Evolutionary conservation across 1,139 yeast species (phyloP), one percentile per base, ranked within the genome.

Genomic region (Candida mesenterica): DNA sequence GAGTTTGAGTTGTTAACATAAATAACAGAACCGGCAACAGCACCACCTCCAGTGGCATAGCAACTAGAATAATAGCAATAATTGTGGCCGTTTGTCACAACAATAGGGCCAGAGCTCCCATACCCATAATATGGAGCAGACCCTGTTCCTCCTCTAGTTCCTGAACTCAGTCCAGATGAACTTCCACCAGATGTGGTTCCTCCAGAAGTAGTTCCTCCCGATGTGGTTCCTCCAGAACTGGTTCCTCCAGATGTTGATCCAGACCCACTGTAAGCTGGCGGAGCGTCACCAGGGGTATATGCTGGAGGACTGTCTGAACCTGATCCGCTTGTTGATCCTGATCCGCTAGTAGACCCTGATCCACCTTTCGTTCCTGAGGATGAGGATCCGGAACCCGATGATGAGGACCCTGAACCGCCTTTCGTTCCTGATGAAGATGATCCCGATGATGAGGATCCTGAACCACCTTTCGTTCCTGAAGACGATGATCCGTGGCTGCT

Each of bases 41-140:
- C 26, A 24, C 12, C 26, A 24, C 26, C 26, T 5, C 12, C 26
- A n/a, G n/a, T n/a, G n/a, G n/a, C n/a, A n/a, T n/a, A 24, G 26
- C 26, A 24, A 24, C 12, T 6, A 5, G 12, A 24, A 10, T 6
- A 7, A 10, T 24, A 5, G 26, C 5, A 24, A 12, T 14, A n/a
- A n/a, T n/a, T n/a, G n/a, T n/a, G n/a, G n/a, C n/a, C n/a, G n/a
- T n/a, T n/a, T n/a, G n/a, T n/a, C n/a, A n/a, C n/a, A n/a, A n/a
- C n/a, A n/a, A n/a, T n/a, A n/a, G n/a, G n/a, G n/a, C n/a, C n/a
- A n/a, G n/a, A n/a, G n/a, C n/a, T n/a, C n/a, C n/a, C n/a, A n/a
- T n/a, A n/a, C n/a, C n/a, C n/a, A n/a, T n/a, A n/a, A n/a, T n/a
- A n/a, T n/a, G n/a, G n/a, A n/a, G n/a, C n/a, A n/a, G n/a, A n/a